Percentiles rank a stretch among this genome's conserved stretches.
Conservation (phyloP, 805 yeast genomes). For the Wickerhamia fluorescens region DNA sequence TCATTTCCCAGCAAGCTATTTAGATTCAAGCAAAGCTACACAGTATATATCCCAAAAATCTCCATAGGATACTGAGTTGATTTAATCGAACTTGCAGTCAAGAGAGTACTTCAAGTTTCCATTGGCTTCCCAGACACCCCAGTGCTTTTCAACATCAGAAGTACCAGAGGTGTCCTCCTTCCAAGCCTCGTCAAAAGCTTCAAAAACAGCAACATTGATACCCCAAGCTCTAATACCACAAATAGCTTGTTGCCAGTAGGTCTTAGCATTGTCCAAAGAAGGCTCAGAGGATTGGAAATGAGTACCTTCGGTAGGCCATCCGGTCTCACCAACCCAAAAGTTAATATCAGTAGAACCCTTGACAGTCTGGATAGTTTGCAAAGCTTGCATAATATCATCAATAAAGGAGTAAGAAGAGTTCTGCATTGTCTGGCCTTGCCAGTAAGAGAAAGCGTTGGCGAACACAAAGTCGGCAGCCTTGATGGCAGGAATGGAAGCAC, state of each 20-base stretch:
- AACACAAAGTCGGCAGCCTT: slow-evolving; percentile 77
- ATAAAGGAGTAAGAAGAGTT: slow-evolving; percentile 89
- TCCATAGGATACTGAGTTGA: background rate
- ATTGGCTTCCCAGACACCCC: slow-evolving; percentile 79
- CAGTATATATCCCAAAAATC: no score
- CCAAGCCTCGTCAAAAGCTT: slow-evolving; percentile 95
- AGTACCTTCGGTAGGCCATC: slow-evolving; percentile 91
- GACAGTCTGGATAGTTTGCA: slow-evolving; percentile 76
- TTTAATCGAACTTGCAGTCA: slow-evolving; percentile 22
- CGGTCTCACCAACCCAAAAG: slow-evolving; percentile 97
- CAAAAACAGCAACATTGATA: slow-evolving; percentile 83
- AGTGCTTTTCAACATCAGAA: slow-evolving; percentile 81
- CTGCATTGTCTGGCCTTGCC: slow-evolving; percentile 90
- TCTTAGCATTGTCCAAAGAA: slow-evolving; percentile 61
- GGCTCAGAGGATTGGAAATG: slow-evolving; percentile 63
- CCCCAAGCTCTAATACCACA: slow-evolving; percentile 97
- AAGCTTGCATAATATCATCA: slow-evolving; percentile 96
- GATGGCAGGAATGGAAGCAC: slow-evolving; percentile 61
- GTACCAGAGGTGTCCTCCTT: slow-evolving; percentile 88
- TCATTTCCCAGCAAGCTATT: no score
- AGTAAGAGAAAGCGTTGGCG: slow-evolving; percentile 96
- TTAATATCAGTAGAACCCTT: slow-evolving; percentile 83
- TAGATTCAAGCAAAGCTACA: no score
- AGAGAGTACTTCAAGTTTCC: slow-evolving; percentile 33
- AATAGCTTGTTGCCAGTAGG: slow-evolving; percentile 81